Base-by-base conservation (phyloP, 83 land plant species). In the Picea abies region DNA sequence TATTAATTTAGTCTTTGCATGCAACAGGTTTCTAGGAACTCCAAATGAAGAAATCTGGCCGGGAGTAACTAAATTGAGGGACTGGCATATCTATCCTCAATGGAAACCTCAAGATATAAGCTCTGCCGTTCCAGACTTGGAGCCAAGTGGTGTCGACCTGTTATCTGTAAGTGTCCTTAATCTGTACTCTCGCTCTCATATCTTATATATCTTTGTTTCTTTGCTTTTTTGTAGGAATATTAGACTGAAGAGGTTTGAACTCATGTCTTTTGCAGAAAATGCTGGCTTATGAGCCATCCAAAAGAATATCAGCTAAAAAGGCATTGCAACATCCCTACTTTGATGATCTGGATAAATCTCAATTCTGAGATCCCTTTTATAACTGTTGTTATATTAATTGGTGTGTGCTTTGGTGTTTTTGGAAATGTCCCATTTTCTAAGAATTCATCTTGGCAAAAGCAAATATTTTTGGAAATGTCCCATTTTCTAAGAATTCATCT, bases 11-110 rank as follows among this genome's bases (percentile, higher is more conserved):
- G 1, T 7, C 41, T 5, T 79, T 70, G 9, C 23, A 22, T 76
- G 32, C 7, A 3, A 32, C 69, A 90, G 93, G 89, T 78, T 85
- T 67, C 80, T 91, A 37, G 95, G 95, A 60, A 91, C 95, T 22
- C 93, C 97, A 14, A 91, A 85, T 56, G 95, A 93, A 85, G 88
- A 86, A 44, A 68, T 86, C 63, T 93, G 93, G 95, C 95, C 93
- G 25, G 93, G 93, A 35, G 93, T 91, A 7, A 88, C 81, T 63
- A 84, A 90, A 35, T 81, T 94, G 84, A 63, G 88, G 32, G 97
- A 91, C 61, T 94, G 95, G 95, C 97, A 93, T 91, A 90, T 81
- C 22, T 93, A 90, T 84, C 95, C 95, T 23, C 83, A 86, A 44
- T 94, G 96, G 95, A 88, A 89, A 70, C 88, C 95, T 17, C 93